Percentiles rank a stretch among this genome's conserved stretches.
phyloP scores from a whole-genome alignment of 2,329 filamentous ascomycete species.

The Dendryphion nanum region DNA sequence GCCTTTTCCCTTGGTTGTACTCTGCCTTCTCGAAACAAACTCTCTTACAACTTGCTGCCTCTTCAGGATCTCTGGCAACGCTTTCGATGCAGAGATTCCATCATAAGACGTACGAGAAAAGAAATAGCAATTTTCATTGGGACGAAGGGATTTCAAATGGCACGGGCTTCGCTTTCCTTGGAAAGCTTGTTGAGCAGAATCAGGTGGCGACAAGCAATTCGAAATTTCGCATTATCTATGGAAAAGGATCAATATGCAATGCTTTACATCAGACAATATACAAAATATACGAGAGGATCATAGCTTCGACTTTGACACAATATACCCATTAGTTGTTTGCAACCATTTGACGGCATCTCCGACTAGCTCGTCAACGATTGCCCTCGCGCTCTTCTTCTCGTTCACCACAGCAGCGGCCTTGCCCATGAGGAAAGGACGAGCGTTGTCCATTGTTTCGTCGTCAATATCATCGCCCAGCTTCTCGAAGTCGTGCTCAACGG shows the following conservation, averaged over 20 bases:
- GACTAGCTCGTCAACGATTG: conserved; percentile 92
- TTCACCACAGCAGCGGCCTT: conserved; percentile 93
- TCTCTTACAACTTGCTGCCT: no score
- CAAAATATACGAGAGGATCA: not conserved
- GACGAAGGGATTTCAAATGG: no score
- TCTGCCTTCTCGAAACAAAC: no score
- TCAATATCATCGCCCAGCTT: conserved; percentile 64
- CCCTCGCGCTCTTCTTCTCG: conserved; percentile 88
- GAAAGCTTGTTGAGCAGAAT: not conserved
- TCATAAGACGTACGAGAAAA: no score
- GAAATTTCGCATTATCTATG: conserved; percentile 2
- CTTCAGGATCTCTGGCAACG: no score
- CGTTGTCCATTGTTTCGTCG: conserved; percentile 88
- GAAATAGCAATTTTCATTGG: no score
- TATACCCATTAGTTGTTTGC: conserved; percentile 63
- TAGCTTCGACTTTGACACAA: conserved; percentile 44
- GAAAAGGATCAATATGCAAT: conserved; percentile 2
- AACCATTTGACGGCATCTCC: conserved; percentile 72
- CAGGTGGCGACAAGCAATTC: not conserved
- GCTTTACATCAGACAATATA: not conserved
- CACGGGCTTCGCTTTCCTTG: not conserved
- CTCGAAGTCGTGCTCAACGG: conserved; percentile 93
- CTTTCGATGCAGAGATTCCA: no score
- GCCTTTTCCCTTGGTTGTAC: no score
- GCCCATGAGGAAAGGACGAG: conserved; percentile 90